These are phyloP conservation scores for Ostreobium quekettii DNA, from an alignment of 139 green algal genomes.

Conservation along the genomic window DNA sequence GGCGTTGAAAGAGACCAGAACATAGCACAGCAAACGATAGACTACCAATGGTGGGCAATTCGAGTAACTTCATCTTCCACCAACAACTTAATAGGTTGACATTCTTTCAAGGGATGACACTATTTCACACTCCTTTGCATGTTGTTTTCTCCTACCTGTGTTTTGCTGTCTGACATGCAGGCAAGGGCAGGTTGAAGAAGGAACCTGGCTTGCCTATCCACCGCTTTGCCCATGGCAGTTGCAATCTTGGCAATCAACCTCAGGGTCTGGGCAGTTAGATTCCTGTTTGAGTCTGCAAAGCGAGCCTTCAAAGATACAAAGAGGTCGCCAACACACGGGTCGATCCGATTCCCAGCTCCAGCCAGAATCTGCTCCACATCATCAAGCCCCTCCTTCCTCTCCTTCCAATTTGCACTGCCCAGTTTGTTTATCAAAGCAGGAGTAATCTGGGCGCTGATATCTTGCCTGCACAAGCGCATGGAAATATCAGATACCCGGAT, in stretches of 20 bases:
- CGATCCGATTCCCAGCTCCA: slow-evolving; percentile 41
- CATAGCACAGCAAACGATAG: too few species aligned
- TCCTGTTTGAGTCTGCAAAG: slow-evolving; percentile 88
- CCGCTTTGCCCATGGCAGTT: slow-evolving; percentile 67
- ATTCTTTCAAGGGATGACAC: too few species aligned
- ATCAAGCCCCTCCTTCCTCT: slow-evolving; percentile 78
- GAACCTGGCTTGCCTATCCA: slow-evolving; percentile 44
- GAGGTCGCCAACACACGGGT: slow-evolving; percentile 66
- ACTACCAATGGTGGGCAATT: too few species aligned
- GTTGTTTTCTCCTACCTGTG: slow-evolving; percentile 37
- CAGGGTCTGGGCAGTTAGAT: slow-evolving; percentile 60
- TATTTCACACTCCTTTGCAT: slow-evolving; percentile 8
- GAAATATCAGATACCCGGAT: background rate
- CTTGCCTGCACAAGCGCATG: background rate
- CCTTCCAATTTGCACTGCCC: slow-evolving; percentile 82
- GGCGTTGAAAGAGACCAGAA: too few species aligned
- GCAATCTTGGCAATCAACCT: slow-evolving; percentile 67
- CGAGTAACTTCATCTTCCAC: too few species aligned
- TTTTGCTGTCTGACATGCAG: slow-evolving; percentile 84
- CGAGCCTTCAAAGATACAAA: slow-evolving; percentile 70
- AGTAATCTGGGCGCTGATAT: slow-evolving; percentile 36
- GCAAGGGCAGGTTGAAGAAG: slow-evolving; percentile 55
- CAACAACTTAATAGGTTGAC: too few species aligned
- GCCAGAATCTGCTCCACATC: slow-evolving; percentile 60
- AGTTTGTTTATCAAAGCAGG: slow-evolving; percentile 40